Evolutionary conservation across 345 rosid genomes (phyloP).

Genomic region (Cardamine occulta): DNA sequence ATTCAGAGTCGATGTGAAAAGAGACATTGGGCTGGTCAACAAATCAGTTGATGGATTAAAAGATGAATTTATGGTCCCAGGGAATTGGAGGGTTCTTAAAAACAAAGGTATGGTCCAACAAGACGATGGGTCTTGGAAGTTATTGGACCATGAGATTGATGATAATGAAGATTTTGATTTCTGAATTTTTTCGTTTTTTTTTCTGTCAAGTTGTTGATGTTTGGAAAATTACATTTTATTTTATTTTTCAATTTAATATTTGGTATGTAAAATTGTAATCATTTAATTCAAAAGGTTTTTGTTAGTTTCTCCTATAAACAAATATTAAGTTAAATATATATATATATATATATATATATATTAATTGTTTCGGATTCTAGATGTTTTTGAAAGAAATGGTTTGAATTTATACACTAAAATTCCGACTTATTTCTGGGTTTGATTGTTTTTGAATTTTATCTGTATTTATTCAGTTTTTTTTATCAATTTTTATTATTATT

Average conservation of each 20-base stretch:
- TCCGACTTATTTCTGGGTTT: not conserved
- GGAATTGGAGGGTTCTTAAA: conserved; percentile 55
- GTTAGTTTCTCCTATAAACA: not conserved
- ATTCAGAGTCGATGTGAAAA: conserved; percentile 61
- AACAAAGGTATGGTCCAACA: conserved; percentile 81
- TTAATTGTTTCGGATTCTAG: not conserved
- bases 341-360: too few relatives aligned
- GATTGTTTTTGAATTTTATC: not conserved
- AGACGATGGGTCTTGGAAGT: conserved; percentile 75
- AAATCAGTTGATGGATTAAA: conserved; percentile 58
- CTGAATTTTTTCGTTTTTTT: conserved; percentile 9
- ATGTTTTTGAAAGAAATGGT: not conserved
- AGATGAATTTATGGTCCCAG: conserved; percentile 65
- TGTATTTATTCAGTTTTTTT: too few relatives aligned
- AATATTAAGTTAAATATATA: too few relatives aligned
- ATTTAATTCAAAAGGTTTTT: not conserved
- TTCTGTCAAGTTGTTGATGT: conserved; percentile 11
- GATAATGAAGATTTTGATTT: conserved; percentile 40
- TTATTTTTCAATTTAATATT: not conserved
- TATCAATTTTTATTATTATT: too few relatives aligned
- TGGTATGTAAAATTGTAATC: not conserved
- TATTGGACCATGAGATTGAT: conserved; percentile 68
- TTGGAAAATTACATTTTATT: not conserved
- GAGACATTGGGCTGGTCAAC: conserved; percentile 66
- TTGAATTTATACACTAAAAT: not conserved